Percentiles rank a stretch among this genome's conserved stretches.
Evolutionary conservation across 768 basidiomycete species (phyloP).

Genomic region (Panellus pusillus): DNA sequence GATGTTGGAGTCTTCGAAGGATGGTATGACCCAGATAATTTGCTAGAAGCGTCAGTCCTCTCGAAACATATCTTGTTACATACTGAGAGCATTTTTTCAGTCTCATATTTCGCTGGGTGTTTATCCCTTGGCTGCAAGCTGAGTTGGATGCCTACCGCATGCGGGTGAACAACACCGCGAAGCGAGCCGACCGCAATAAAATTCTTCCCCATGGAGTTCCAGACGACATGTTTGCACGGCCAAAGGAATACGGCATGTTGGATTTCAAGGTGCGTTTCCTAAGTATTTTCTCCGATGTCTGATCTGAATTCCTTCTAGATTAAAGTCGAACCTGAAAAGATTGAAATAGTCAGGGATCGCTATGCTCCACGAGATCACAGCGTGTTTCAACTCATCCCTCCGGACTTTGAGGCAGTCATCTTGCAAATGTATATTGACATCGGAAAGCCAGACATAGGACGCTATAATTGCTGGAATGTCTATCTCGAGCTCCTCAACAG

Average conservation of each 20-base stretch:
- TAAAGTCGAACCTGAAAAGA: conserved; percentile 14
- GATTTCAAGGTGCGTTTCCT: conserved; percentile 33
- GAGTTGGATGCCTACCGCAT: conserved; percentile 32
- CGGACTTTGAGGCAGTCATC: conserved; percentile 15
- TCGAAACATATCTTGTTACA: background rate
- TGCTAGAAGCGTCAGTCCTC: conserved; percentile 22
- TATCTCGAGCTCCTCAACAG: background rate
- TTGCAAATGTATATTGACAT: conserved; percentile 12
- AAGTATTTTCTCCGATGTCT: background rate
- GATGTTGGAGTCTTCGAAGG: conserved; percentile 30
- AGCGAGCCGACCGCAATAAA: conserved; percentile 30
- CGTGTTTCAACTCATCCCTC: conserved; percentile 23
- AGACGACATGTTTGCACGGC: conserved; percentile 26
- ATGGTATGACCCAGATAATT: conserved; percentile 29
- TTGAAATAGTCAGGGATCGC: conserved; percentile 17
- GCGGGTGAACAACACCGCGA: conserved; percentile 21
- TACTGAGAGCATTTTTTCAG: conserved; percentile 6
- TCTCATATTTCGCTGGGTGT: conserved; percentile 35
- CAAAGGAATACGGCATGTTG: conserved; percentile 24
- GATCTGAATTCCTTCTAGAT: conserved; percentile 8
- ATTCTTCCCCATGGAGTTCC: conserved; percentile 37
- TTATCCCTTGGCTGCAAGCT: conserved; percentile 37
- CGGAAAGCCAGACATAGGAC: conserved; percentile 13
- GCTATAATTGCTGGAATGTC: conserved; percentile 14
- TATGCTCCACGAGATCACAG: conserved; percentile 22